A percentile compares a stretch with the other conserved stretches of the same genome.
Evolutionary conservation across 2,329 filamentous ascomycete species (phyloP).

Genomic region (Davidsoniella australis): DNA sequence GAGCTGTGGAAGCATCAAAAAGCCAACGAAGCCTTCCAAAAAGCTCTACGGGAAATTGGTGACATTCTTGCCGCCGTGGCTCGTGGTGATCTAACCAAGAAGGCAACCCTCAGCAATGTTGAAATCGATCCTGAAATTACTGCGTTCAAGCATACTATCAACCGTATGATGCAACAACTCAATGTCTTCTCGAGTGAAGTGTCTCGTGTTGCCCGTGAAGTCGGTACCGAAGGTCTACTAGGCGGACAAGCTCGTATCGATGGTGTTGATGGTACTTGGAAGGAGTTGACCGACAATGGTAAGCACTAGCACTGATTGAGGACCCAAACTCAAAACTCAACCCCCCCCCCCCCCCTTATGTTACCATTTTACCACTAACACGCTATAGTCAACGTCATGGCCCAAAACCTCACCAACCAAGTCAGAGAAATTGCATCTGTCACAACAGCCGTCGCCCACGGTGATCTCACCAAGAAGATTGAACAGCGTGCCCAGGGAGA

Average conservation of each 20-base stretch:
- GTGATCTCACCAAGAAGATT: constrained; percentile 72
- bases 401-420: constrained; percentile 66
- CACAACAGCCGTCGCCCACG: constrained; percentile 67
- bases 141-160: constrained; percentile 94
- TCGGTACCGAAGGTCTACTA: constrained; percentile 86
- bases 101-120: constrained; percentile 84
- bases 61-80: constrained; percentile 95
- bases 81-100: constrained; percentile 88
- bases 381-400: constrained; percentile 57
- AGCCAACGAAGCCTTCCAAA: constrained; percentile 96
- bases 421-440: constrained; percentile 75
- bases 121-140: constrained; percentile 98
- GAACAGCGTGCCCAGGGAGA: constrained; percentile 66
- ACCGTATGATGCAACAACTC: constrained; percentile 97
- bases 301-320: constrained; percentile 14
- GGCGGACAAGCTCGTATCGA: constrained; percentile 88
- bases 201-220: constrained; percentile 82
- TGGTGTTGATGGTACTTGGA: constrained; percentile 93
- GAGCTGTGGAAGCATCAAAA: constrained; percentile 95
- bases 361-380: too few species aligned
- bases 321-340: neutral
- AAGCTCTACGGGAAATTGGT: constrained; percentile 87
- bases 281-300: constrained; percentile 82
- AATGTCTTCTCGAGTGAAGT: constrained; percentile 95
- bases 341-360: neutral